A percentile compares a stretch with the other conserved stretches of the same genome.
phyloP scores from a whole-genome alignment of 2,329 filamentous ascomycete genomes.

The Trichoderma oligosporum region DNA sequence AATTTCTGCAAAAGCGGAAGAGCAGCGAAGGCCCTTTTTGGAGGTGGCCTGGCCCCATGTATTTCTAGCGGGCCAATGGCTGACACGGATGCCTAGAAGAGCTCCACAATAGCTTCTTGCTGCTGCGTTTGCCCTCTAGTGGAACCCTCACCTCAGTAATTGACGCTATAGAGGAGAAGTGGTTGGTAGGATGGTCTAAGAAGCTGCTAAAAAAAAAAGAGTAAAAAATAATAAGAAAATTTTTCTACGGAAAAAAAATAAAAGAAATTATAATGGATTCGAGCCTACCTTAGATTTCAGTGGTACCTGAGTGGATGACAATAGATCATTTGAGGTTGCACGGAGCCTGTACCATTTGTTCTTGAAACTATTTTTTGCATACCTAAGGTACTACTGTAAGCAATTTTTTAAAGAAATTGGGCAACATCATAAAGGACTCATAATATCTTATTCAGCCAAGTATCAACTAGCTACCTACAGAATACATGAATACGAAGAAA shows the following conservation, averaged over 20 bases:
- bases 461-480: background rate
- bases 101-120: constrained; percentile 15
- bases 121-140: constrained; percentile 14
- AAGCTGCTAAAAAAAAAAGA: background rate
- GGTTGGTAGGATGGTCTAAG: background rate
- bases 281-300: background rate
- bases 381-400: too few species aligned
- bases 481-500: background rate
- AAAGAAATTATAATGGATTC: background rate
- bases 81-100: background rate
- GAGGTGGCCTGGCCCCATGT: constrained; percentile 5
- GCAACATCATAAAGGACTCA: too few species aligned
- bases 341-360: background rate
- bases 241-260: background rate
- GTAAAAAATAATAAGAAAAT: background rate
- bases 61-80: constrained; percentile 5
- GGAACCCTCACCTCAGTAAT: background rate
- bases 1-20: constrained; percentile 12
- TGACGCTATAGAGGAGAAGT: background rate
- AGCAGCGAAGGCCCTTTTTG: constrained; percentile 17
- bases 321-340: background rate
- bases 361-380: too few species aligned
- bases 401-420: too few species aligned
- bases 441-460: background rate
- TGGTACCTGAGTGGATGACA: background rate